Evolutionary conservation across 202 grass and related monocot genomes (phyloP).

Genomic region (Alloteropsis angusta): DNA sequence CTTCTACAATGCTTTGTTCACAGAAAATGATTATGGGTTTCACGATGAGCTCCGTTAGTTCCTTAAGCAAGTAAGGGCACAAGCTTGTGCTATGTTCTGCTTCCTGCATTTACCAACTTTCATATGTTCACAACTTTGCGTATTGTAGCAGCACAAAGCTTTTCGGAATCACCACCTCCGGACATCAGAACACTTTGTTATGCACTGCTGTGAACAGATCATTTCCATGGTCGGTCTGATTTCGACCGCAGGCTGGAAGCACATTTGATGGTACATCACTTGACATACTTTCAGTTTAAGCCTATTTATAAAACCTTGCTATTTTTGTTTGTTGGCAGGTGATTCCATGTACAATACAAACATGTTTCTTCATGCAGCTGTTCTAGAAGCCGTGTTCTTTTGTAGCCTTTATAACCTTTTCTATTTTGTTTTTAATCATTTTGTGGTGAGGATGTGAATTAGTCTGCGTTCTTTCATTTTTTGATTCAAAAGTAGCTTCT

Average conservation of each 20-base stretch:
- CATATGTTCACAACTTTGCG: background rate
- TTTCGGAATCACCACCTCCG: background rate
- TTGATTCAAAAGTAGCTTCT: conserved; percentile 6
- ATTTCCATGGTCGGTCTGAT: background rate
- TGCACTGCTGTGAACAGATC: background rate
- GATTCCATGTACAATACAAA: conserved; percentile 27
- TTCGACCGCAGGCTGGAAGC: background rate
- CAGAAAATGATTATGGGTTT: conserved; percentile 61
- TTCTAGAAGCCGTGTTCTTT: conserved; percentile 14
- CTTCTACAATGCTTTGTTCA: conserved; percentile 84
- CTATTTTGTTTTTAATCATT: conserved; percentile 9
- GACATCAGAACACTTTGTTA: background rate
- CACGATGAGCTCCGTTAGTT: conserved; percentile 89
- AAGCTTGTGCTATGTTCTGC: background rate
- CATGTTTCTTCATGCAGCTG: background rate
- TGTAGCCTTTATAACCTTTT: conserved; percentile 24
- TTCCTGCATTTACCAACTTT: background rate
- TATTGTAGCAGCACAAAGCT: background rate
- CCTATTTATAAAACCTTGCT: background rate
- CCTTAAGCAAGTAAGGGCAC: background rate
- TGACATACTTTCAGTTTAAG: background rate
- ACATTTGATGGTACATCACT: conserved; percentile 14
- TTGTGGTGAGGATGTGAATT: background rate
- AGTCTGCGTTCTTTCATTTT: conserved; percentile 19
- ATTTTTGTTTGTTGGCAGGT: conserved; percentile 22